Percentiles rank a stretch among this genome's conserved stretches.
phyloP scores from a whole-genome alignment of 208 protist species.

The Leishmania aethiopica region DNA sequence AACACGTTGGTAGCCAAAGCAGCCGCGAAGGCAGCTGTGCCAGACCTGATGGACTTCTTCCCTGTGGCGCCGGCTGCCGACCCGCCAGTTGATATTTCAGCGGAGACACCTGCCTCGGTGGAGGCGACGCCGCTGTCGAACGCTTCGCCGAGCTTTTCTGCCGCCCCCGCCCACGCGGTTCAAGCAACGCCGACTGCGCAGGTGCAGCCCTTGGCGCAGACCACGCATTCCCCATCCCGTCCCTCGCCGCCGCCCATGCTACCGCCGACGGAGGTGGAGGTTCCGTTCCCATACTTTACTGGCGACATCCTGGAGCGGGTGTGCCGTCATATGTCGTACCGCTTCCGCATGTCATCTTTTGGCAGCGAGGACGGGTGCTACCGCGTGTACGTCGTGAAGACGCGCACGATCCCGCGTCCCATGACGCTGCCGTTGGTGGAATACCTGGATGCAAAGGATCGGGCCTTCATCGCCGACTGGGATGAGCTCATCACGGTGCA shows the following conservation, averaged over 20 bases:
- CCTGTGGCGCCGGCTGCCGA: neutral
- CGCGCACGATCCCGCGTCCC: slow-evolving; percentile 68
- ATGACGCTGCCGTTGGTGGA: slow-evolving; percentile 76
- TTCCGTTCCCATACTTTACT: slow-evolving; percentile 77
- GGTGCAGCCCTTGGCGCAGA: neutral
- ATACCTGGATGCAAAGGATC: slow-evolving; percentile 74
- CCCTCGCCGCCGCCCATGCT: slow-evolving; percentile 3
- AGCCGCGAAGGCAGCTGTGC: slow-evolving; percentile 4
- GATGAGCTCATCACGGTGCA: slow-evolving; percentile 70
- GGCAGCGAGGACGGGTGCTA: slow-evolving; percentile 40
- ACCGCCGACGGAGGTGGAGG: slow-evolving; percentile 38
- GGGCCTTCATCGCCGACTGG: slow-evolving; percentile 71
- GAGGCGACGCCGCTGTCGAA: neutral
- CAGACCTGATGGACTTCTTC: slow-evolving; percentile 36
- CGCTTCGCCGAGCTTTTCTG: neutral
- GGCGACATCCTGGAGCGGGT: slow-evolving; percentile 64
- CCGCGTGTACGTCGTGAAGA: slow-evolving; percentile 46
- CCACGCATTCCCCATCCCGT: neutral
- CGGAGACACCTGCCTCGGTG: neutral
- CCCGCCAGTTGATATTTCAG: neutral
- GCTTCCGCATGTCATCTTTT: slow-evolving; percentile 51
- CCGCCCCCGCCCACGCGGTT: neutral
- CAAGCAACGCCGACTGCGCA: neutral
- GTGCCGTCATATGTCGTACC: slow-evolving; percentile 83
- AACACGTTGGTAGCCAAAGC: neutral